phyloP scores from a whole-genome alignment of 495 filamentous ascomycete species.

The Penicillium macrosclerotiorum region DNA sequence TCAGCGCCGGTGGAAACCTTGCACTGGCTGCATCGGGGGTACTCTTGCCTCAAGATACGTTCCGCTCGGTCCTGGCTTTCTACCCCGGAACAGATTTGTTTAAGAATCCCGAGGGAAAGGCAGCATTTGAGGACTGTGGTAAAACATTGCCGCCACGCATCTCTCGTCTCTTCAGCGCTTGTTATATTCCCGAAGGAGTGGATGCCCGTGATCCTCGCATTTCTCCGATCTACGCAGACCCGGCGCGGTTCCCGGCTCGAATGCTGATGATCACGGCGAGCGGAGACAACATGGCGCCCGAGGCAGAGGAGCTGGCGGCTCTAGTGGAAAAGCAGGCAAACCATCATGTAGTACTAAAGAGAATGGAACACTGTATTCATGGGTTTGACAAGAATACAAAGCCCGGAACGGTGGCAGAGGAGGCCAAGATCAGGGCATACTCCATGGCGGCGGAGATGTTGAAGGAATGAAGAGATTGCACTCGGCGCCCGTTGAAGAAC shows the following conservation, averaged over 20 bases:
- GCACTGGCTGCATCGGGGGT: constrained; percentile 35
- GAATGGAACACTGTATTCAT: constrained; percentile 44
- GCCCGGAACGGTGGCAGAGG: constrained; percentile 19
- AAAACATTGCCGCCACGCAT: constrained; percentile 23
- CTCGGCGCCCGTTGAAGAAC: too few species aligned
- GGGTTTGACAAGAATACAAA: constrained; percentile 35
- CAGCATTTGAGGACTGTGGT: constrained; percentile 21
- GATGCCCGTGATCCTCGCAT: constrained; percentile 46
- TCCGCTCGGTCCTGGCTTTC: constrained; percentile 39
- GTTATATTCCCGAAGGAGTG: constrained; percentile 28
- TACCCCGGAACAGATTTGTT: constrained; percentile 42
- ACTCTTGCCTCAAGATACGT: constrained; percentile 41
- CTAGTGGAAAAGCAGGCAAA: constrained; percentile 24
- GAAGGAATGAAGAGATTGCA: too few species aligned
- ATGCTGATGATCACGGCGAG: constrained; percentile 44
- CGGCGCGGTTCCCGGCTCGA: constrained; percentile 37
- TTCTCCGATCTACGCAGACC: constrained; percentile 40
- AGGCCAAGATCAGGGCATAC: constrained; percentile 38
- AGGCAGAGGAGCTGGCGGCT: constrained; percentile 41
- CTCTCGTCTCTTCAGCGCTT: constrained; percentile 29
- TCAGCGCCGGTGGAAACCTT: constrained; percentile 47
- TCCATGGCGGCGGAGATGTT: constrained; percentile 34
- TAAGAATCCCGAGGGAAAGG: constrained; percentile 17
- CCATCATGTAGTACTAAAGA: constrained; percentile 34
- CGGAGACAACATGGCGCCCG: constrained; percentile 38